Evolutionary conservation across 2,329 filamentous ascomycete genomes (phyloP).

Genomic region (Neonectria magnoliae): DNA sequence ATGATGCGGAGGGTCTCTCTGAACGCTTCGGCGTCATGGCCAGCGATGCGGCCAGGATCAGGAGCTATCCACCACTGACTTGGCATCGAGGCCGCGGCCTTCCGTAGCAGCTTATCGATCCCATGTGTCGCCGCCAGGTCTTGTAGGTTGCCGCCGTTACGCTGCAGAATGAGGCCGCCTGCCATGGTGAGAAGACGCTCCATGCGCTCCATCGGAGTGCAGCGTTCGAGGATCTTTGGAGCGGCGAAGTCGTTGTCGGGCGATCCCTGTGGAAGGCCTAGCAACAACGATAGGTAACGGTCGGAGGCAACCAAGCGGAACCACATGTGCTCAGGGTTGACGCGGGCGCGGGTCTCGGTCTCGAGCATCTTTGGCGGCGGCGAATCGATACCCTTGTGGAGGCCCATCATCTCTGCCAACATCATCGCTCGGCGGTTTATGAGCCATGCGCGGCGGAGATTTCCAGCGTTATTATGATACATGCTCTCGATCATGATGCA

Average conservation of each 20-base stretch:
- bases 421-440: constrained; percentile 58
- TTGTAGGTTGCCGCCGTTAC: background rate
- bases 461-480: constrained; percentile 61
- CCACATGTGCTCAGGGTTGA: background rate
- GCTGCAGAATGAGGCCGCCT: background rate
- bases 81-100: background rate
- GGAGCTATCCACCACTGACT: background rate
- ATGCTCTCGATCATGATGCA: constrained; percentile 57
- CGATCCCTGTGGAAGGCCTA: background rate
- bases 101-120: background rate
- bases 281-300: background rate
- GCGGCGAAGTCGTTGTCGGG: background rate
- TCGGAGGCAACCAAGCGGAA: background rate
- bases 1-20: background rate
- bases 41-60: background rate
- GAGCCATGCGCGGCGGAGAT: constrained; percentile 63
- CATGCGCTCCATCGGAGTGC: background rate
- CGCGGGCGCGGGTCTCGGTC: background rate
- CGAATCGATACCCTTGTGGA: constrained; percentile 22
- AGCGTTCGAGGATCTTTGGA: background rate
- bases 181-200: background rate
- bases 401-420: constrained; percentile 54
- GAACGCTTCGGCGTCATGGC: background rate
- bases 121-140: background rate
- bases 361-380: background rate